These are phyloP conservation scores for Mycena rebaudengoi DNA, from an alignment of 768 basidiomycete species.

Conservation along the genomic window DNA sequence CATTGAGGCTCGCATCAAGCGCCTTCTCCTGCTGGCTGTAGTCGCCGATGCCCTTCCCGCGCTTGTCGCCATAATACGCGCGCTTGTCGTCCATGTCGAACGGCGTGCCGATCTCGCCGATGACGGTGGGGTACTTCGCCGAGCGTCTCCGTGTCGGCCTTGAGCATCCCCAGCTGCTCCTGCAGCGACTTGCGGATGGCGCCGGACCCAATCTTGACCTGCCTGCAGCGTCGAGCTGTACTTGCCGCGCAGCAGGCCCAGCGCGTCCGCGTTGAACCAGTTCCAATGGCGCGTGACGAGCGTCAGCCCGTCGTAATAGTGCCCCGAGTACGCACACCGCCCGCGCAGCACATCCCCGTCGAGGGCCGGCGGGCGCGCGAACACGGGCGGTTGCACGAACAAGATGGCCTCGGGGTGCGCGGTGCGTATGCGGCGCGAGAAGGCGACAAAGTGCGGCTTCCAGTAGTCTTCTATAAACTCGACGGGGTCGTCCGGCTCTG, in stretches of 20 bases:
- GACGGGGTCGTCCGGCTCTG: constrained; percentile 55
- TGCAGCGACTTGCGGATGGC: constrained; percentile 85
- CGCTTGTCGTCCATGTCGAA: constrained; percentile 92
- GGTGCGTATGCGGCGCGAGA: constrained; percentile 62
- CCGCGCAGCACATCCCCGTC: constrained; percentile 68
- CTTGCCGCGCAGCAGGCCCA: constrained; percentile 89
- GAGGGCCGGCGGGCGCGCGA: constrained; percentile 75
- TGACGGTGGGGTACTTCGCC: constrained; percentile 85
- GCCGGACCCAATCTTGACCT: constrained; percentile 80
- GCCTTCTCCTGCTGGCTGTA: constrained; percentile 82
- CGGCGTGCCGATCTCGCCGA: constrained; percentile 96
- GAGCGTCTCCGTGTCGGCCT: constrained; percentile 74
- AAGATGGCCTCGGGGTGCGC: constrained; percentile 84
- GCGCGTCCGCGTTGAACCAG: constrained; percentile 94
- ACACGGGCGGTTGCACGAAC: constrained; percentile 94
- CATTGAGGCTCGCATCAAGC: constrained; percentile 86
- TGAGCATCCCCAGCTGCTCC: constrained; percentile 83
- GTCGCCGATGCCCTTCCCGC: constrained; percentile 66
- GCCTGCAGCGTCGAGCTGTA: constrained; percentile 74
- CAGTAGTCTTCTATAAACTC: constrained; percentile 85
- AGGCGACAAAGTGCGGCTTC: constrained; percentile 72
- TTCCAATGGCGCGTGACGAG: constrained; percentile 94
- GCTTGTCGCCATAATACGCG: constrained; percentile 77
- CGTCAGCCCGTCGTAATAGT: constrained; percentile 96
- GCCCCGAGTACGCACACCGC: constrained; percentile 76